Percentiles rank a stretch among this genome's conserved stretches.
Evolutionary conservation across 257 asterid species (phyloP).

Genomic region (Prunella vulgaris): DNA sequence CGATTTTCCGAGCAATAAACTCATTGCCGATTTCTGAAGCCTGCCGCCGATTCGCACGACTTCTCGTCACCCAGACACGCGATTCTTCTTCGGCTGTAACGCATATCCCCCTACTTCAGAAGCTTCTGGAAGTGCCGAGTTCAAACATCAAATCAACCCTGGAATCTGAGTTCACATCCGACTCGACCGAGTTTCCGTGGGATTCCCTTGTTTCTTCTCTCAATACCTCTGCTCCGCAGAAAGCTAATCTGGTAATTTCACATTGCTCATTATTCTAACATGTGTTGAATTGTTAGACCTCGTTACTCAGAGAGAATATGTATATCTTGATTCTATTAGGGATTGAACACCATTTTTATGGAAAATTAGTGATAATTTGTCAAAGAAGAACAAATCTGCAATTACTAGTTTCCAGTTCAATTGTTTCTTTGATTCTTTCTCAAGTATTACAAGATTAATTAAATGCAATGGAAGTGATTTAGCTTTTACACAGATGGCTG

Average conservation of each 20-base stretch:
- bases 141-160: slow-evolving; percentile 36
- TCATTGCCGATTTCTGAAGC: background rate
- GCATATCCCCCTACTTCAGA: slow-evolving; percentile 34
- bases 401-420: background rate
- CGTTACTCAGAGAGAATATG: too few species aligned
- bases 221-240: slow-evolving; percentile 33
- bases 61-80: slow-evolving; percentile 7
- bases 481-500: background rate
- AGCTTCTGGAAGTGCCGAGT: slow-evolving; percentile 36
- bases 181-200: slow-evolving; percentile 36
- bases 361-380: too few species aligned
- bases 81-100: slow-evolving; percentile 22
- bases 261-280: background rate
- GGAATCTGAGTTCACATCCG: slow-evolving; percentile 37
- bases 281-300: too few species aligned
- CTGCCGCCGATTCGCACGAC: background rate
- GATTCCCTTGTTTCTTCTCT: slow-evolving; percentile 36
- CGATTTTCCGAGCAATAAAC: slow-evolving; percentile 19
- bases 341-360: too few species aligned
- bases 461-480: background rate
- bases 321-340: too few species aligned
- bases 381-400: too few species aligned
- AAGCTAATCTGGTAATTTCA: slow-evolving; percentile 46
- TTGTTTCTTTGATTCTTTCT: background rate
- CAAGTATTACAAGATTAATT: background rate